Evolutionary conservation across 331 rosid species (phyloP).

Genomic region (Quercus lobata): DNA sequence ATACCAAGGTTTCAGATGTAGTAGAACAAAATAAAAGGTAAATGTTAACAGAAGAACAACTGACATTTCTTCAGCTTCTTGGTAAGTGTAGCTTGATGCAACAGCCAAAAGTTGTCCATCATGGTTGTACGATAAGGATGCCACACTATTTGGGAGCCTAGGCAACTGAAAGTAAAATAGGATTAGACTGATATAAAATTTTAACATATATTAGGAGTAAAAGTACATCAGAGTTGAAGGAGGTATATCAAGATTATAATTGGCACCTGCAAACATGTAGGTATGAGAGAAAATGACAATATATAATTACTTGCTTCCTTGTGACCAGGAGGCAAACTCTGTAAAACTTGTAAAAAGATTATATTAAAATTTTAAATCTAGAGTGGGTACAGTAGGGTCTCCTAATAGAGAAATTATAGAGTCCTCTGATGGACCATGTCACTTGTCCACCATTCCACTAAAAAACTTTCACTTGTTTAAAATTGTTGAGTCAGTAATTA

Average conservation of each 20-base stretch:
- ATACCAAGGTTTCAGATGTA: not conserved
- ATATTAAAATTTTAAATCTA: not conserved
- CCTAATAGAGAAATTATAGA: too few relatives aligned
- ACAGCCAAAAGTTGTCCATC: conserved; percentile 64
- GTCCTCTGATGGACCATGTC: too few relatives aligned
- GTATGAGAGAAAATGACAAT: not conserved
- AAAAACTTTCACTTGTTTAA: too few relatives aligned
- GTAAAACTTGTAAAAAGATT: not conserved
- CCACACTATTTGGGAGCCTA: conserved; percentile 65
- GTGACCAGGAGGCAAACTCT: not conserved
- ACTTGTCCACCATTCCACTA: too few relatives aligned
- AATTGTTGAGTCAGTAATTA: too few relatives aligned
- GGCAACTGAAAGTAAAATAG: conserved; percentile 52
- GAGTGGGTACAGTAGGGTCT: not conserved
- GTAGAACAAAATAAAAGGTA: conserved; percentile 3
- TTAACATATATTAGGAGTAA: not conserved
- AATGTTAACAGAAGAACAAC: conserved; percentile 13
- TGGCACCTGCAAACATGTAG: not conserved
- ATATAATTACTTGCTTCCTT: not conserved
- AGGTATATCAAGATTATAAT: not conserved
- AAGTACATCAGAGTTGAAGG: not conserved
- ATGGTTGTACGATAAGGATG: conserved; percentile 67
- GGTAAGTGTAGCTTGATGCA: conserved; percentile 77
- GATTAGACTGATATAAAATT: conserved; percentile 1
- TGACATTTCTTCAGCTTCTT: conserved; percentile 76